Base-by-base conservation (phyloP, 768 basidiomycete genomes). In the Holtermannia corniformis region DNA sequence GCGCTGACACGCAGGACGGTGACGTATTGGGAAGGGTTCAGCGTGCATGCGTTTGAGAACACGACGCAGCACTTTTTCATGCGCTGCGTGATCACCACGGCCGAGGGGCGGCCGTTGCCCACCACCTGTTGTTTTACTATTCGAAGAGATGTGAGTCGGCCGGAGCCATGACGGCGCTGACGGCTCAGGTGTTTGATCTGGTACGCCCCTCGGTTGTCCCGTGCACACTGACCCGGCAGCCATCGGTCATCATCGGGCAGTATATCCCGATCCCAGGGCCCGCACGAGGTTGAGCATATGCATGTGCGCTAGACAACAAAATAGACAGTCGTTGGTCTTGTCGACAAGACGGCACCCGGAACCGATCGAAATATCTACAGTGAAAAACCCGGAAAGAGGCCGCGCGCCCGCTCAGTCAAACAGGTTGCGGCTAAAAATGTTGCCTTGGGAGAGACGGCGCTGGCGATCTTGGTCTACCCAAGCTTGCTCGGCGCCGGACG, bases 111-210 rank as follows among this genome's bases (percentile, higher is more conserved):
- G 2, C 87, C 87, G 1, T 81, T 96, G 23, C 86, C 88, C 42
- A 84, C 90, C 46, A 87, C 93, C 20, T 93, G 93, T 74, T 95
- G 92, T 71, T 95, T 95, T 71, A 90, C 89, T 50, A 90, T 99
- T 68, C 80, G 90, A 62, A 76, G 93, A 59, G 93, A 97, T 54
- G 71, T 58, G 41, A 58, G 60, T 64, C 23, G 13, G 10, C 5
- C 12, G 26, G 24, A 37, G 46, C 52, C 51, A 16, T 21, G 40
- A 1, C n/a, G 0, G 27, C 12, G 24, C 23, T 11, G 19, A 32
- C 11, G 13, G n/a, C n/a, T 24, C 25, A 59, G 53, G 46, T 67
- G 3, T 67, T 67, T 44, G 65, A 67, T 55, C 46, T 68, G 7
- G 57, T 58, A 42, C 44, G 57, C 48, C 4, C 26, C 13, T 24